A percentile compares a stretch with the other conserved stretches of the same genome.
Evolutionary conservation across 306 rosid species (phyloP).

Genomic region (Castanea sativa): DNA sequence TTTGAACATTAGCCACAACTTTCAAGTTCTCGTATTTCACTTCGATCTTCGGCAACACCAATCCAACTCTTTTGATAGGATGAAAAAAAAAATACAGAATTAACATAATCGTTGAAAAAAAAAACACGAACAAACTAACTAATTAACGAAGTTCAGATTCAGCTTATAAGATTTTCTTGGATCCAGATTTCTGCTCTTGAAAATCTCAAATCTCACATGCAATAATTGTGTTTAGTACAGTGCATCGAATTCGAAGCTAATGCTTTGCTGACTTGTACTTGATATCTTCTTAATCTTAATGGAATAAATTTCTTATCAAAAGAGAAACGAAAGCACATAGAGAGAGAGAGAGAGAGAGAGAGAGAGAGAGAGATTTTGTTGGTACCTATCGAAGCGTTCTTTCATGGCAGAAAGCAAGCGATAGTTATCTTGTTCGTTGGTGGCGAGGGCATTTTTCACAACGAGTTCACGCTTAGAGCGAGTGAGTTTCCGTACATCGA

Average conservation of each 20-base stretch:
- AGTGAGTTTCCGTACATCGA: conserved; percentile 66
- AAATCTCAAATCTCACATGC: neutral
- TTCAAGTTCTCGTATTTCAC: conserved; percentile 57
- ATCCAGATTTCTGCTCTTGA: neutral
- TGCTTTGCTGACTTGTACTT: too few relatives aligned
- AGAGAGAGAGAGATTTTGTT: too few relatives aligned
- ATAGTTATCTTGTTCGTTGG: conserved; percentile 70
- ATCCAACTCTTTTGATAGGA: conserved; percentile 47
- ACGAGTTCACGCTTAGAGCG: conserved; percentile 57
- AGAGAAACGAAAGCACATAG: too few relatives aligned
- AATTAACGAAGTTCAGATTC: neutral
- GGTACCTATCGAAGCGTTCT: conserved; percentile 57
- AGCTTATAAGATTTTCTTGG: neutral
- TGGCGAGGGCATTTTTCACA: conserved; percentile 71
- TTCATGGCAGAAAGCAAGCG: conserved; percentile 64
- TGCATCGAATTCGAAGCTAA: too few relatives aligned
- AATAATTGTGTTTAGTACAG: neutral
- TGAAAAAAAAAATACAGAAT: neutral
- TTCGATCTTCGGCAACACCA: conserved; percentile 64
- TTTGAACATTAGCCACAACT: conserved; percentile 56
- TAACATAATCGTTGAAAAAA: neutral
- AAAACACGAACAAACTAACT: neutral
- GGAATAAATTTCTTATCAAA: too few relatives aligned
- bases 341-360: too few relatives aligned
- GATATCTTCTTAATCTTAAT: too few relatives aligned